Evolutionary conservation across 129 eudicot genomes (phyloP).

Genomic region (Erigeron canadensis): DNA sequence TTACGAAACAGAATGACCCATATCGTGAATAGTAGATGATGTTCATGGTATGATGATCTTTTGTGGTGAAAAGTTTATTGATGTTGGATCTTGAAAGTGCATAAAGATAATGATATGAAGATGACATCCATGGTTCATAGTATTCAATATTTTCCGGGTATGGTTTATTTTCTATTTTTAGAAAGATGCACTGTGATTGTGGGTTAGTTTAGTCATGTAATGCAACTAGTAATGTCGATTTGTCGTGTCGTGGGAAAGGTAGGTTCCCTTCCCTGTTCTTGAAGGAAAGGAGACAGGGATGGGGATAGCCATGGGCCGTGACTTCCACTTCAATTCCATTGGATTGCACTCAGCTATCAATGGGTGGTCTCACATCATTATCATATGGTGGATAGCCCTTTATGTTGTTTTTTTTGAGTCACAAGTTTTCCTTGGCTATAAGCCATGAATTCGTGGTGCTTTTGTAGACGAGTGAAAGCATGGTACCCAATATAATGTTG

Average conservation of each 20-base stretch:
- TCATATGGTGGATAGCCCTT: slow-evolving; percentile 10
- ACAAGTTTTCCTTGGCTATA: slow-evolving; percentile 19
- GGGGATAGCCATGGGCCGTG: slow-evolving; percentile 25
- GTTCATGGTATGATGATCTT: background rate
- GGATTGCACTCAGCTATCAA: slow-evolving; percentile 18
- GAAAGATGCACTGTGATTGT: slow-evolving; percentile 15
- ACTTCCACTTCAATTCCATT: slow-evolving; percentile 26
- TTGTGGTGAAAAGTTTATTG: background rate
- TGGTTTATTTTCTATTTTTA: slow-evolving; percentile 1
- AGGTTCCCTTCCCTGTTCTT: slow-evolving; percentile 36
- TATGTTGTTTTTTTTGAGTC: slow-evolving; percentile 19
- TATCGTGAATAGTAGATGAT: background rate
- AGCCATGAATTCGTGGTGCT: slow-evolving; percentile 6
- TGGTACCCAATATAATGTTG: background rate
- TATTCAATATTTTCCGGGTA: background rate
- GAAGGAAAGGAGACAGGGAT: slow-evolving; percentile 31
- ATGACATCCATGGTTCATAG: slow-evolving; percentile 1
- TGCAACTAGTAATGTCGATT: background rate
- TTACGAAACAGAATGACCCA: background rate
- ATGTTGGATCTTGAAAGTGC: slow-evolving; percentile 1
- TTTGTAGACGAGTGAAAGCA: slow-evolving; percentile 21
- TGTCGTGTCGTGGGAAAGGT: slow-evolving; percentile 25
- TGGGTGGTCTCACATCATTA: slow-evolving; percentile 20
- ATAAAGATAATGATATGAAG: background rate
- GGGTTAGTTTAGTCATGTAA: background rate